Base-by-base conservation (phyloP, 768 basidiomycete species). In the Tricholoma terreum region DNA sequence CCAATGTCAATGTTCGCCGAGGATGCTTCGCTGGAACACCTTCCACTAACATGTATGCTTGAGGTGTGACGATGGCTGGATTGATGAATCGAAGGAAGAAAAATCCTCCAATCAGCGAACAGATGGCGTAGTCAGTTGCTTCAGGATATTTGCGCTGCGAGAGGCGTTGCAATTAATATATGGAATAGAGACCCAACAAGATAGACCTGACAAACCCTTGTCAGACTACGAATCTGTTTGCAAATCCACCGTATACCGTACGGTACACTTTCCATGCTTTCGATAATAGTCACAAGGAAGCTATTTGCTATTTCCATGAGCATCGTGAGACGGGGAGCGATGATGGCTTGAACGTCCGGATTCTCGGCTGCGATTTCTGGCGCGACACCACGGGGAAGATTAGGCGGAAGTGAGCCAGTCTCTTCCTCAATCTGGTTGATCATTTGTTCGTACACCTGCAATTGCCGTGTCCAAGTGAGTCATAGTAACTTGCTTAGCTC, bases 51-150 rank as follows among this genome's bases (percentile, higher is more conserved):
- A 99, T 99, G 72, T 98, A 99, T 30, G 97, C 97, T 70, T 99
- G 97, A 0, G 97, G 97, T 0, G 97, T 99, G 59, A 99, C 97
- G 55, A 99, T 93, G 2, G 97, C 97, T 2, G 97, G 97, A 66
- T 99, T 99, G 77, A 99, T 98, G 77, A 99, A 99, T 17, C 97
- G 91, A 59, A 99, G 86, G 83, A 99, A 99, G 84, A 99, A 99
- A 78, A 99, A 99, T 9, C 97, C 97, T 50, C 97, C 97, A 61
- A 99, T 99, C 52, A 99, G 84, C 6, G 95, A 98, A 70, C 96
- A 98, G 56, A 99, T 96, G 49, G 96, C 94, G 64, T 94, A 95
- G 76, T 98, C 97, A 27, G 92, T 96, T 30, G 96, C 97, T 56
- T 99, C 97, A 1, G 97, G 97, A 73, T 98, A 99, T 80, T 98